A percentile compares a stretch with the other conserved stretches of the same genome.
These are phyloP conservation scores for Beverwykella pulmonaria DNA, from an alignment of 495 filamentous ascomycete species.

Conservation along the genomic window DNA sequence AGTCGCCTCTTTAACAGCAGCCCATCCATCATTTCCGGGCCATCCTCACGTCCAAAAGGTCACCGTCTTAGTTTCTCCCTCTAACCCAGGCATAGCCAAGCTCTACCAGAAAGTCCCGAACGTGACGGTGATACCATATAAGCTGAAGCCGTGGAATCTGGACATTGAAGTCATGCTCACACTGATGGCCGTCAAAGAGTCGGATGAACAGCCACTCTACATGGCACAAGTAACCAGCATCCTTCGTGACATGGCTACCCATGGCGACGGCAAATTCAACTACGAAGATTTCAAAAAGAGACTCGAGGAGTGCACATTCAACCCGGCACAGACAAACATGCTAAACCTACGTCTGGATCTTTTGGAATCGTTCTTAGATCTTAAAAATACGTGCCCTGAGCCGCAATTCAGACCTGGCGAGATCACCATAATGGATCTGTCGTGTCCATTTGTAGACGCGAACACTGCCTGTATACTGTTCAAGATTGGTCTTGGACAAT, in stretches of 20 bases:
- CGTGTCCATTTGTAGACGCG: constrained; percentile 69
- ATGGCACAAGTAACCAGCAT: constrained; percentile 19
- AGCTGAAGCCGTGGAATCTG: constrained; percentile 16
- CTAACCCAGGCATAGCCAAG: constrained; percentile 6
- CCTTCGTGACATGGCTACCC: constrained; percentile 16
- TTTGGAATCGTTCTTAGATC: constrained; percentile 60
- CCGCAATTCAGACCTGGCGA: constrained; percentile 49
- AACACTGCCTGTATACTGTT: constrained; percentile 70
- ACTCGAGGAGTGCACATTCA: constrained; percentile 62
- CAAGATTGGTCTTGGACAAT: constrained; percentile 56
- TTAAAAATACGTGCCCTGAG: constrained; percentile 30
- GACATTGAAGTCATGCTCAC: constrained; percentile 26
- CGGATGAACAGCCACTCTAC: constrained; percentile 12
- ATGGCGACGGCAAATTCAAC: constrained; percentile 15
- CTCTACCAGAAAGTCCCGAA: constrained; percentile 49
- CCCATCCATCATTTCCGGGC: constrained; percentile 4
- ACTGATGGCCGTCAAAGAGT: constrained; percentile 22
- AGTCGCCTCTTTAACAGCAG: constrained; percentile 15
- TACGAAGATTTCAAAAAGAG: constrained; percentile 55
- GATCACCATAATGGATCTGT: constrained; percentile 75
- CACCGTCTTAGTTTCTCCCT: constrained; percentile 23
- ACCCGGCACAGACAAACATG: constrained; percentile 64
- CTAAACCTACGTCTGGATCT: constrained; percentile 49
- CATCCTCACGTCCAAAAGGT: constrained; percentile 6
- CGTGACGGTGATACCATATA: constrained; percentile 39